Evolutionary conservation across 202 grass and related monocot species (phyloP).

Genomic region (Zoysia matrella): DNA sequence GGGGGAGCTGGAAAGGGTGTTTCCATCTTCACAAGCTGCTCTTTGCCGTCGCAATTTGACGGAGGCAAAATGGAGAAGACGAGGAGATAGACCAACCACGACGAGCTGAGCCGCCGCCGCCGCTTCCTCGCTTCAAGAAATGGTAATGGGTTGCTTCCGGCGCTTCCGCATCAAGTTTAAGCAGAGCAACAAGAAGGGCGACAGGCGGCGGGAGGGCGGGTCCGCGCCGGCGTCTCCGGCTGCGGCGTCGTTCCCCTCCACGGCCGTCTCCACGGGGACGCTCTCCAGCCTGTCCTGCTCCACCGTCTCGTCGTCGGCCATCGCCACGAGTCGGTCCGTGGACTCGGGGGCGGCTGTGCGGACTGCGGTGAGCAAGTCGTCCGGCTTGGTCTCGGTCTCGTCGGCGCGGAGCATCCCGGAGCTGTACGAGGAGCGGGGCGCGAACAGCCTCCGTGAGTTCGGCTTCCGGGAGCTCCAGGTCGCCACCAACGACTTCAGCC

Average conservation of each 20-base stretch:
- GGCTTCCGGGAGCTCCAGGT: conserved; percentile 57
- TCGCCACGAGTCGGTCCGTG: conserved; percentile 41
- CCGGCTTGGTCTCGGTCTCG: conserved; percentile 52
- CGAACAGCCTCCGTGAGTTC: conserved; percentile 56
- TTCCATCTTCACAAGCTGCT: background rate
- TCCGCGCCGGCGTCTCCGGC: conserved; percentile 21
- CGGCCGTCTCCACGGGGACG: conserved; percentile 25
- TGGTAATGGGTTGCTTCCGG: conserved; percentile 51
- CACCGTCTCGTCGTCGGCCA: conserved; percentile 37
- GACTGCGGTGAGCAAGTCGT: conserved; percentile 37
- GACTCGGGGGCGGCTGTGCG: conserved; percentile 31
- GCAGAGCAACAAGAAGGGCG: background rate
- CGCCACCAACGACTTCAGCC: conserved; percentile 75
- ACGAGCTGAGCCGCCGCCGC: conserved; percentile 21
- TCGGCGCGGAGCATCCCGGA: conserved; percentile 69
- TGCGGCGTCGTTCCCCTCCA: conserved; percentile 31
- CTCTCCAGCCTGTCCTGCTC: conserved; percentile 42
- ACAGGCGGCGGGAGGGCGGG: conserved; percentile 8
- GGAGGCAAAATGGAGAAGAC: conserved; percentile 18
- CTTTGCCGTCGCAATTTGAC: background rate
- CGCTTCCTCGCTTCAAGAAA: conserved; percentile 1
- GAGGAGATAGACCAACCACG: background rate
- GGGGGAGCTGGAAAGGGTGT: background rate
- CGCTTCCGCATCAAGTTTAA: conserved; percentile 26
- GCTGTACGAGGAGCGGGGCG: conserved; percentile 80